Conservation (phyloP, 139 green algal genomes). For the Spirogloea muscicola region DNA sequence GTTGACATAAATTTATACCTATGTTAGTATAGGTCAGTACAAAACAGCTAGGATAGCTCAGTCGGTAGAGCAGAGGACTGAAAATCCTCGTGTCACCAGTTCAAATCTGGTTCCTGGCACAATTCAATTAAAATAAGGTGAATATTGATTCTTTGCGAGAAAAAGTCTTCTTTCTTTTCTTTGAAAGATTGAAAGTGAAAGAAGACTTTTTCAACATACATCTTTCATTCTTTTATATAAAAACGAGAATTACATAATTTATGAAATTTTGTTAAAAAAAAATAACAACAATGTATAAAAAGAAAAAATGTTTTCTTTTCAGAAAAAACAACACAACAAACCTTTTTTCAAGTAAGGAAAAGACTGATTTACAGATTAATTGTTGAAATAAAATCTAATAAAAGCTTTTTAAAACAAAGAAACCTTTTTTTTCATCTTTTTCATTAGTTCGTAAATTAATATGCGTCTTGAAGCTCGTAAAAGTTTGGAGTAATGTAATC, state of each 20-base stretch:
- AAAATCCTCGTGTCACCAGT: slow-evolving; percentile 45
- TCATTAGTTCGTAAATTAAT: no score
- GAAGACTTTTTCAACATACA: no score
- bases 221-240: not conserved
- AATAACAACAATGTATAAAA: slow-evolving; percentile 1
- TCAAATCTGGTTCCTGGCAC: slow-evolving; percentile 27
- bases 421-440: not conserved
- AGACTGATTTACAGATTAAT: slow-evolving; percentile 4
- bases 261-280: not conserved
- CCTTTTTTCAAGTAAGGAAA: no score
- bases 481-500: slow-evolving; percentile 37
- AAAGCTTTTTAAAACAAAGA: not conserved
- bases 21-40: no score
- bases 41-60: slow-evolving; percentile 33
- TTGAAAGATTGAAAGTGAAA: no score
- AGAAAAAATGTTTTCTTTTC: not conserved
- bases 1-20: no score
- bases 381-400: not conserved
- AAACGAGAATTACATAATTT: not conserved
- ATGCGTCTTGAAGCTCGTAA: slow-evolving; percentile 37
- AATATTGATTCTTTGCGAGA: no score
- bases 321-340: no score
- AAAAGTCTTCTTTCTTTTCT: no score
- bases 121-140: no score
- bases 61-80: slow-evolving; percentile 47